Conservation (phyloP, 225 moss, liverwort and hornwort genomes). For the Pleurozium schreberi region DNA sequence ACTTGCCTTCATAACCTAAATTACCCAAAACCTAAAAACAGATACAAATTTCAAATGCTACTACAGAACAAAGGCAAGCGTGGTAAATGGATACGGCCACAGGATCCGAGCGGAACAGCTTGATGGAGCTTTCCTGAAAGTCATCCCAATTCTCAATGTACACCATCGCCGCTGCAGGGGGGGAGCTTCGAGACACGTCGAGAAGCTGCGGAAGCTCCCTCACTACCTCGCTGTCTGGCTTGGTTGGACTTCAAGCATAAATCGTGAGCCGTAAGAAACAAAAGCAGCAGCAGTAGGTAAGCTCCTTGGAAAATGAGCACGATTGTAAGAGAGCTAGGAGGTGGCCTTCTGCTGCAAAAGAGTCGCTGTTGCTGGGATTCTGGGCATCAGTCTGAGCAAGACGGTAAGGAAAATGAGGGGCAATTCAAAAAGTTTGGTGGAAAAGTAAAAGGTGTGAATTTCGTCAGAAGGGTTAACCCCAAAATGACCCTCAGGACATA, state of each 20-base stretch:
- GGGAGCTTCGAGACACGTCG: not conserved
- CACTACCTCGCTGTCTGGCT: not conserved
- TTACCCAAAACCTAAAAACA: not conserved
- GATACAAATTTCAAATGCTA: not conserved
- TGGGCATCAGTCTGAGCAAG: no score
- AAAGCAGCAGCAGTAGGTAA: not conserved
- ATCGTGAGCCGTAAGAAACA: not conserved
- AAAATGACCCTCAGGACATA: no score
- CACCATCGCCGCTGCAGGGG: constrained; percentile 44
- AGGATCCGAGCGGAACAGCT: constrained; percentile 80
- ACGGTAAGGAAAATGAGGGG: not conserved
- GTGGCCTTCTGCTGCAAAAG: not conserved
- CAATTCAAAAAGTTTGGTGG: not conserved
- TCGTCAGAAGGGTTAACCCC: no score
- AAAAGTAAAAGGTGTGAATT: not conserved
- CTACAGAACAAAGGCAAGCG: not conserved
- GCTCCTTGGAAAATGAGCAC: not conserved
- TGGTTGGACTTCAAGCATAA: not conserved
- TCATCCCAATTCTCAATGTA: constrained; percentile 86
- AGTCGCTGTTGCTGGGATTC: not conserved
- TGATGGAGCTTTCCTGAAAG: constrained; percentile 60
- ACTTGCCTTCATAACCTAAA: not conserved
- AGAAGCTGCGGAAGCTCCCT: not conserved
- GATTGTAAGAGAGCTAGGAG: not conserved
- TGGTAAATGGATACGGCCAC: constrained; percentile 34